phyloP scores from a whole-genome alignment of 2,329 filamentous ascomycete genomes.

The Stenocarpella maydis region DNA sequence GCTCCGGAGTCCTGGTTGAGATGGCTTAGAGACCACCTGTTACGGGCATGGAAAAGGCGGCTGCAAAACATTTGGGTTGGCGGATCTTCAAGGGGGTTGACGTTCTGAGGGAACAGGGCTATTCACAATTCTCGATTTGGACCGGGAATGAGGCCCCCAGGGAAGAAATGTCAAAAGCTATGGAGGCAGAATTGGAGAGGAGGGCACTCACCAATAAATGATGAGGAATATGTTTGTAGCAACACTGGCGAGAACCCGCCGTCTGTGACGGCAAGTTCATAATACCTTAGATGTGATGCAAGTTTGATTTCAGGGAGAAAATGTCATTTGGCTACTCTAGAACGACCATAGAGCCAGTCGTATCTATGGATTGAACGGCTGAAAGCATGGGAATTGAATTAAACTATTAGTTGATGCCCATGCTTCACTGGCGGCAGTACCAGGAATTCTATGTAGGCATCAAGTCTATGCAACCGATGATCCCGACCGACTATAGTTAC shows the following conservation, averaged over 20 bases:
- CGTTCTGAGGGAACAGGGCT: constrained; percentile 11
- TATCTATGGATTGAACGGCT: no score
- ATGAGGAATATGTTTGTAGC: not conserved
- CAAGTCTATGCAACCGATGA: not conserved
- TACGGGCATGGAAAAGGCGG: constrained; percentile 10
- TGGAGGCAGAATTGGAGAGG: not conserved
- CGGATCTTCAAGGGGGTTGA: not conserved
- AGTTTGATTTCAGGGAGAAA: no score
- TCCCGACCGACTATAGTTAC: not conserved
- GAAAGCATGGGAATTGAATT: not conserved
- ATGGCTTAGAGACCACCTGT: not conserved
- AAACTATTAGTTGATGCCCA: no score
- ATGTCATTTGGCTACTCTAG: not conserved
- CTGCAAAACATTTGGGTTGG: not conserved
- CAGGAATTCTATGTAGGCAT: no score
- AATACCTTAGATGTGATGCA: no score
- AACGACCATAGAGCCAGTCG: no score
- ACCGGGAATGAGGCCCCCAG: constrained; percentile 2
- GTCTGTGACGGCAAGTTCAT: no score
- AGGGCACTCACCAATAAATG: not conserved
- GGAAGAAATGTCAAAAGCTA: constrained; percentile 4
- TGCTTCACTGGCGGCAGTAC: no score
- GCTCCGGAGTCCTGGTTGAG: not conserved
- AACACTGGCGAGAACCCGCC: no score
- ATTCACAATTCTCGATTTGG: constrained; percentile 7